Percentiles rank a stretch among this genome's conserved stretches.
phyloP scores from a whole-genome alignment of 257 asterid genomes.

The Capsicum pubescens region DNA sequence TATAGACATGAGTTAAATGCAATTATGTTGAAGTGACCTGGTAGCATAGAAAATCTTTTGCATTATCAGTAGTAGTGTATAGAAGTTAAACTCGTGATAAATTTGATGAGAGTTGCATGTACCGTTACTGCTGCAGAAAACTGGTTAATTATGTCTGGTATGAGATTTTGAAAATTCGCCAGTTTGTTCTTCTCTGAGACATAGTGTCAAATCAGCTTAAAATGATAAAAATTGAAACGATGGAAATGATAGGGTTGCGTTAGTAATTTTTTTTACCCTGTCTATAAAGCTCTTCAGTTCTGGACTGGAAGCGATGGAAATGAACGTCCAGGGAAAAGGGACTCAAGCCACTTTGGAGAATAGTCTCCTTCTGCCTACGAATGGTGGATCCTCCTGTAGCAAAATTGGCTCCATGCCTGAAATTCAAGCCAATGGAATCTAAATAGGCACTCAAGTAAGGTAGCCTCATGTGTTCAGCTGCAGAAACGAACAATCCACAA shows the following conservation, averaged over 20 bases:
- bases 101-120: slow-evolving; percentile 31
- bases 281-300: slow-evolving; percentile 49
- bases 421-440: slow-evolving; percentile 51
- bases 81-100: neutral
- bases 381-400: slow-evolving; percentile 58
- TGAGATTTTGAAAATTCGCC: slow-evolving; percentile 46
- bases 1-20: neutral
- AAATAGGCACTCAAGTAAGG: slow-evolving; percentile 58
- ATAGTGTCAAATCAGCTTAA: neutral
- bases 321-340: slow-evolving; percentile 60
- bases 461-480: slow-evolving; percentile 62
- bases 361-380: slow-evolving; percentile 41
- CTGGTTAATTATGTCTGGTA: slow-evolving; percentile 45
- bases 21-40: neutral
- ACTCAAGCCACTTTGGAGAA: slow-evolving; percentile 44
- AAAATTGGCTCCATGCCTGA: slow-evolving; percentile 60
- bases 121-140: slow-evolving; percentile 47
- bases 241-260: neutral
- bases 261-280: slow-evolving; percentile 37
- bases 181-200: slow-evolving; percentile 32
- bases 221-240: neutral
- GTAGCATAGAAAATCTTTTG: neutral
- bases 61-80: neutral
- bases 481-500: neutral
- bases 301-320: slow-evolving; percentile 42